Evolutionary conservation across 1,139 yeast genomes (phyloP), one percentile per base, ranked within the genome.

Genomic region (Debaryomycetaceae sp.): DNA sequence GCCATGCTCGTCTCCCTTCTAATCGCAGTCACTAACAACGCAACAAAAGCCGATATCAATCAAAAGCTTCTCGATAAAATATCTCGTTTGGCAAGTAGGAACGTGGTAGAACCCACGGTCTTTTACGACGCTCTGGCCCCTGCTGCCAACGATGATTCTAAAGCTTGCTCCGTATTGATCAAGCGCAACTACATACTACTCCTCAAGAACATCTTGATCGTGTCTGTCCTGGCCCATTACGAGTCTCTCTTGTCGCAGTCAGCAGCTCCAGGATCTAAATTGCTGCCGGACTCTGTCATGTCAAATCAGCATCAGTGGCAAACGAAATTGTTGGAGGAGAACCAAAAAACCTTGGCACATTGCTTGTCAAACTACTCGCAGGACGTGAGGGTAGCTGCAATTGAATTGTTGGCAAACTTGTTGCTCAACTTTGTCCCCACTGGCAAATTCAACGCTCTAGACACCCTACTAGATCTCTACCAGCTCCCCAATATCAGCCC

Each of bases 281-380:
- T 60, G 49, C 62, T 62, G 30, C 69, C 71, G 0, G 70, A 64
- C 29, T 40, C 58, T 1, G 50, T 64, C 20, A 62, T 63, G 68
- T 31, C 48, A 7, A 64, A 53, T 28, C 70, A 64, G 34, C 53
- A 61, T 36, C 59, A 47, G 32, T 62, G 49, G 35, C 71, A 64
- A 41, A 30, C 35, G 10, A 37, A 40, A 23, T 36, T 64, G 13
- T 45, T 64, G 27, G 27, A 43, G 3, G 32, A 57, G 2, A 46
- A 60, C 34, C 65, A 60, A 26, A 61, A 59, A 27, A 28, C 44
- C 1, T 28, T 62, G 23, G 31, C 43, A 4, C 49, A 44, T 32
- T 58, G 63, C 4, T 50, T 64, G 25, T 39, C 59, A 1, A 57
- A 57, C 30, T 51, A 38, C 28, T 47, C 49, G 11, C 47, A 54